Base-by-base conservation (phyloP, 257 asterid species). In the Scutellaria minor region DNA sequence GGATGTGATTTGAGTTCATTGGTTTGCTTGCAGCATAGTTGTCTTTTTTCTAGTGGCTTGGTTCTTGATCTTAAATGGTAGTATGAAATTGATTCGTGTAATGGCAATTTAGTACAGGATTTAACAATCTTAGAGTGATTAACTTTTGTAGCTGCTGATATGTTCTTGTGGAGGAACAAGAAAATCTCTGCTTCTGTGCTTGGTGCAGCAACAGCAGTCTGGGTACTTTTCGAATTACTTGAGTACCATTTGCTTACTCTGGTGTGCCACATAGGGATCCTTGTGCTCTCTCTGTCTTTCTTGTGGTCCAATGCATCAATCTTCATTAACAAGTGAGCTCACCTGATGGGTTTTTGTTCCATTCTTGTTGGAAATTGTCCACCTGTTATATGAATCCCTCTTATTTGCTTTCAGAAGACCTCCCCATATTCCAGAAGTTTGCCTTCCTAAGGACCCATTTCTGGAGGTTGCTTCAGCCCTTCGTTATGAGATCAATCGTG, bases 131-230 rank as follows among this genome's bases (percentile, higher is more conserved):
- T 72, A 47, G 46, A 62, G 45, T 51, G 24, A 31, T 22, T 52
- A 42, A 58, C 47, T 77, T 69, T 9, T 75, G 78, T 77, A 93
- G 98, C 96, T 80, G 96, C 97, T 72, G 98, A 94, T 82, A 73
- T 94, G 40, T 82, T 94, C 76, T 74, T 88, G 87, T 94, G 98
- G 98, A 89, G 96, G 86, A 85, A 91, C 83, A 94, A 94, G 90
- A 88, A 82, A 77, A 66, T 86, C 65, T 94, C 98, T 67, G 97
- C 81, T 69, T 77, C 76, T 13, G 90, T 83, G 58, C 90, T 94
- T 46, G 95, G 96, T 52, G 91, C 78, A 0, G 96, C 83, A 7
- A 94, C 97, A n/a, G 95, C 92, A 46, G 54, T 88, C 60, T 94
- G 96, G 96, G 84, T 91, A 73, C 83, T 91, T 22, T 94, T 94